Conservation (phyloP, 192 early-diverging fungal species). For the Rhizophagus clarus region DNA sequence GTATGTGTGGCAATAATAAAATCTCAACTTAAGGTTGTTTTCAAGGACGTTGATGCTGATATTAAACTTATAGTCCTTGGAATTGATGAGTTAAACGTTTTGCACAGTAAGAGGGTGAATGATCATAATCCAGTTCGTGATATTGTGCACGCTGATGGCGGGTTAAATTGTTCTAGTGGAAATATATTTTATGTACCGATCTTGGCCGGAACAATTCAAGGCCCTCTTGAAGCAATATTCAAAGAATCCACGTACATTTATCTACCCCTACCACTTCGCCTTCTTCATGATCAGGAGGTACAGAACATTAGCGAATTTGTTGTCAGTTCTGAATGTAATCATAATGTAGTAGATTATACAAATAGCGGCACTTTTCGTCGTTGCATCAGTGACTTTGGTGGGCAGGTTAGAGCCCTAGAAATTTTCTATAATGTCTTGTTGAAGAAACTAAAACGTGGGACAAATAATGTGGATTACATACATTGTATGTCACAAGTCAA, state of each 20-base stretch:
- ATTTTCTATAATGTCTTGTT: not conserved
- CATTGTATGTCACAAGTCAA: not conserved
- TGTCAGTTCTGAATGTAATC: not conserved
- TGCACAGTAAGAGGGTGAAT: too few relatives aligned
- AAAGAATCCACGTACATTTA: not conserved
- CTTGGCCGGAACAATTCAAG: conserved; percentile 18
- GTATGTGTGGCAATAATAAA: not conserved
- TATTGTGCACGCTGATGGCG: not conserved
- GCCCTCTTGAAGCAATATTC: conserved; percentile 7
- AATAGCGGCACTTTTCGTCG: not conserved
- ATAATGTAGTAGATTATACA: not conserved
- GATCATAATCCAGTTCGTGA: not conserved
- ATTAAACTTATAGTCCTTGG: not conserved
- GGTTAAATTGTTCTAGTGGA: not conserved
- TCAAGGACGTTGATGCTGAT: not conserved
- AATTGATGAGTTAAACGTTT: conserved; percentile 4
- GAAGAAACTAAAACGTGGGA: not conserved
- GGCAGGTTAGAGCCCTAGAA: conserved; percentile 9
- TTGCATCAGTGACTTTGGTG: conserved; percentile 13
- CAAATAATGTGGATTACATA: conserved; percentile 1
- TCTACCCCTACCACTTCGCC: not conserved
- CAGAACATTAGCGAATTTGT: conserved; percentile 4
- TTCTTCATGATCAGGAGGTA: not conserved
- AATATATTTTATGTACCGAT: not conserved
- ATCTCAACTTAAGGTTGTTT: not conserved